Evolutionary conservation across 768 basidiomycete genomes (phyloP).

Genomic region (Epithele typhae): DNA sequence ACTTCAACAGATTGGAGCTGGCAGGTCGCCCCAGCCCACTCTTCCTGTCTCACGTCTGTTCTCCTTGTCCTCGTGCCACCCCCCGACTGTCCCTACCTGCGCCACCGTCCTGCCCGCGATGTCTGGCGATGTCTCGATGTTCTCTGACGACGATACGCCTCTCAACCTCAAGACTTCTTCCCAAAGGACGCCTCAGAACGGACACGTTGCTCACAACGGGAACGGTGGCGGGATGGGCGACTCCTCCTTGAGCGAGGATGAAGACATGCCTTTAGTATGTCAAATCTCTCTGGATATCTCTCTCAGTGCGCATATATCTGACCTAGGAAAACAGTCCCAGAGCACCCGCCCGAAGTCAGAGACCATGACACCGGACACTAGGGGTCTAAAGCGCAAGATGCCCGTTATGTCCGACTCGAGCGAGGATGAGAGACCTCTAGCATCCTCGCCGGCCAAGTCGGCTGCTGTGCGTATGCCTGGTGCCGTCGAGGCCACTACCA

Average conservation of each 20-base stretch:
- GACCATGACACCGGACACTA: conserved; percentile 27
- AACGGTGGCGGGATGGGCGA: conserved; percentile 38
- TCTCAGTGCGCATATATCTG: conserved; percentile 2
- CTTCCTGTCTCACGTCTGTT: conserved; percentile 19
- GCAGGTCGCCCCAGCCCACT: conserved; percentile 14
- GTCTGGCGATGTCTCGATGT: conserved; percentile 47
- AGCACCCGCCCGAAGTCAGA: conserved; percentile 44
- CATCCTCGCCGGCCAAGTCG: conserved; percentile 55
- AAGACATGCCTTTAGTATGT: conserved; percentile 69
- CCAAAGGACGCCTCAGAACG: conserved; percentile 31
- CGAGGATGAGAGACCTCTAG: conserved; percentile 69
- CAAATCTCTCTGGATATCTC: not conserved
- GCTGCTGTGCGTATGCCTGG: conserved; percentile 39
- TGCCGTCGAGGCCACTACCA: conserved; percentile 35
- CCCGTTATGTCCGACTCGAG: conserved; percentile 51
- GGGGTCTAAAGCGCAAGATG: conserved; percentile 56
- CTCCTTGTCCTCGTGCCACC: conserved; percentile 24
- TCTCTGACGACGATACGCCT: conserved; percentile 57
- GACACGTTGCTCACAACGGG: conserved; percentile 41
- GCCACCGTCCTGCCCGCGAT: conserved; percentile 22
- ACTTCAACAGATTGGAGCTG: conserved; percentile 31
- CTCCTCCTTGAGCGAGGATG: conserved; percentile 62
- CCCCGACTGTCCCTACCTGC: conserved; percentile 18
- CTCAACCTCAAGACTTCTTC: conserved; percentile 38
- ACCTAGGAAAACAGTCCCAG: conserved; percentile 45